Conservation (phyloP, 2,329 filamentous ascomycete species). For the Venturia carpophila region DNA sequence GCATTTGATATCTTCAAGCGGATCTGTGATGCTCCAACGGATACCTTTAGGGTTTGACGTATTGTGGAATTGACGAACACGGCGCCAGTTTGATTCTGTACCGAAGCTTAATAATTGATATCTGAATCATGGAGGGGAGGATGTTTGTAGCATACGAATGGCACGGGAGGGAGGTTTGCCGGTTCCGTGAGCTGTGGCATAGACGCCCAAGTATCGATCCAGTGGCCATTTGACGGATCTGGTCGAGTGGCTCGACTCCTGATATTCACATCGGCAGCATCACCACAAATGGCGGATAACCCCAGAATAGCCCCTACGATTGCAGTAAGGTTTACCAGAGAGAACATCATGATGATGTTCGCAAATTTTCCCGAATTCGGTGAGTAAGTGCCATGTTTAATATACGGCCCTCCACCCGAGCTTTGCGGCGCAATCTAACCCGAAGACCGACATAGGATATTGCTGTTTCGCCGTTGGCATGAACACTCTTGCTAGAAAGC, state of each 20-base stretch:
- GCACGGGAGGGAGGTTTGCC: constrained; percentile 47
- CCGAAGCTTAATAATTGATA: not conserved
- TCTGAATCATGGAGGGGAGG: not conserved
- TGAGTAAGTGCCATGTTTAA: not conserved
- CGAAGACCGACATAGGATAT: not conserved
- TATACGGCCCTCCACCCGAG: not conserved
- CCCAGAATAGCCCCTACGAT: not conserved
- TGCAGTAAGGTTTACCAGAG: not conserved
- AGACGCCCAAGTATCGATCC: constrained; percentile 56
- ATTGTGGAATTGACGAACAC: constrained; percentile 56
- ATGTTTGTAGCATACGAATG: constrained; percentile 27
- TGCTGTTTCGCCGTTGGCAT: not conserved
- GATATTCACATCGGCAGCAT: not conserved
- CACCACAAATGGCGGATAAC: not conserved
- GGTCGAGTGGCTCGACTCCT: not conserved
- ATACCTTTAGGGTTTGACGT: constrained; percentile 57
- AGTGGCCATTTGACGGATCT: constrained; percentile 32
- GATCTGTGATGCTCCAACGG: constrained; percentile 48
- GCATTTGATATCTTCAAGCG: constrained; percentile 58
- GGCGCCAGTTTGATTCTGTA: constrained; percentile 30
- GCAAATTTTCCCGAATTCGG: not conserved
- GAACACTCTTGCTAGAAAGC: not conserved
- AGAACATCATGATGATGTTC: not conserved
- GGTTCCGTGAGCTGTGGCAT: constrained; percentile 60
- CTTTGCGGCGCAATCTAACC: not conserved